Evolutionary conservation across 176 grass and related monocot genomes (phyloP).

Genomic region (Zoysia pacifica): DNA sequence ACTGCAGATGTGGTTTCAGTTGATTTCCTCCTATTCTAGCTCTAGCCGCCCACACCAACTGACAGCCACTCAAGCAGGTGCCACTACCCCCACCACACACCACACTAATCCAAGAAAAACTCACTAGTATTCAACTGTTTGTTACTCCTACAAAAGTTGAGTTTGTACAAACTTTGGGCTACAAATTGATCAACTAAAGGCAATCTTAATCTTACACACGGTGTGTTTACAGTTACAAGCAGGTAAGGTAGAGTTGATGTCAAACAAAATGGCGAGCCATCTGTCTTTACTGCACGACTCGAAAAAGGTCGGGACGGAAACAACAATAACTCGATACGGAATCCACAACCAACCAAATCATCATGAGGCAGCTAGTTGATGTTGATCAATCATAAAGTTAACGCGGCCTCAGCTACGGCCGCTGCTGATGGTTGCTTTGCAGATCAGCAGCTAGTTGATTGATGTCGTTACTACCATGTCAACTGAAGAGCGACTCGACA

Average conservation of each 20-base stretch:
- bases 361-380: background rate
- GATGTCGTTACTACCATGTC: constrained; percentile 17
- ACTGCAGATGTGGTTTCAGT: too few relatives aligned
- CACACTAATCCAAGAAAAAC: too few relatives aligned
- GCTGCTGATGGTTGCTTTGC: constrained; percentile 33
- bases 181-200: constrained; percentile 30
- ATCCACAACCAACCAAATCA: constrained; percentile 12
- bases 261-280: constrained; percentile 24
- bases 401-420: constrained; percentile 20
- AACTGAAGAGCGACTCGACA: constrained; percentile 38
- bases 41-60: too few relatives aligned
- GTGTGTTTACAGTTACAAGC: constrained; percentile 26
- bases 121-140: too few relatives aligned
- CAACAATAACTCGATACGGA: constrained; percentile 24
- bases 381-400: constrained; percentile 31
- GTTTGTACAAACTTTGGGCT: background rate
- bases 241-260: constrained; percentile 24
- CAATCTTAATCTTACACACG: constrained; percentile 17
- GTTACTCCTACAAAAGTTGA: too few relatives aligned
- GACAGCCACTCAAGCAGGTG: too few relatives aligned
- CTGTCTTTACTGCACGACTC: constrained; percentile 21
- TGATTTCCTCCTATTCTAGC: too few relatives aligned
- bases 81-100: too few relatives aligned
- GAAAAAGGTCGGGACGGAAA: constrained; percentile 28
- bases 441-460: background rate